Base-by-base conservation (phyloP, 2,329 filamentous ascomycete genomes). In the Xenoacremonium recifei region DNA sequence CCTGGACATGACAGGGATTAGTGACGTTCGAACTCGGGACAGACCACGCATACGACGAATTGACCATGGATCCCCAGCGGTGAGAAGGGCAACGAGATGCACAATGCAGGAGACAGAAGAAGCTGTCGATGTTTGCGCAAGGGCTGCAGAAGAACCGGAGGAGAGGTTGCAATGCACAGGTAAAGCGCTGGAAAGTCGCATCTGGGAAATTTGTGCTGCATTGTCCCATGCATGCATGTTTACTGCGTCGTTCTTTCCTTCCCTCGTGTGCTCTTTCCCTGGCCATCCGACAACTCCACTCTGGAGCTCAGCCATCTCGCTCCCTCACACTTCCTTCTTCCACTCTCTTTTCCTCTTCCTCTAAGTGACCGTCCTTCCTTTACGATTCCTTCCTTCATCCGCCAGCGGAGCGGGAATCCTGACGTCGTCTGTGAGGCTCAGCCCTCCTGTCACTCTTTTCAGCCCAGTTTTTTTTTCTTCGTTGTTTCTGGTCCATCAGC, bases 341-440 rank as follows among this genome's bases (percentile, higher is more conserved):
- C 6, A 31, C 29, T 31, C 29, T 15, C 6, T 6, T 31, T 31
- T 15, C 29, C 17, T 31, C 29, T 11, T 31, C n/a, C n/a, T n/a
- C n/a, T n/a, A n/a, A n/a, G n/a, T 49, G 49, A 51, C 48, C 52
- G 40, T 45, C 52, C 46, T 50, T 52, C 40, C 35, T 53, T 48
- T 48, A n/a, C 43, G 50, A 56, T 42, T 31, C 54, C 47, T 56
- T 54, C 42, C 47, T 56, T 54, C 42, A 30, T 41, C 43, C 46
- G 42, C 45, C n/a, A 11, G 39, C 48, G 41, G 53, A 41, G 50
- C 49, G 51, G 51, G 49, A 44, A 58, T 54, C 46, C 51, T 58
- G 51, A 56, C 51, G 36, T 53, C 50, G 34, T 31, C 17, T 15
- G 29, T 31, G 29, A 31, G 29, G 29, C 29, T 31, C 29, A 10